A percentile compares a stretch with the other conserved stretches of the same genome.
Conservation (phyloP, 192 early-diverging fungal genomes). For the Coemansia guatemalensis region DNA sequence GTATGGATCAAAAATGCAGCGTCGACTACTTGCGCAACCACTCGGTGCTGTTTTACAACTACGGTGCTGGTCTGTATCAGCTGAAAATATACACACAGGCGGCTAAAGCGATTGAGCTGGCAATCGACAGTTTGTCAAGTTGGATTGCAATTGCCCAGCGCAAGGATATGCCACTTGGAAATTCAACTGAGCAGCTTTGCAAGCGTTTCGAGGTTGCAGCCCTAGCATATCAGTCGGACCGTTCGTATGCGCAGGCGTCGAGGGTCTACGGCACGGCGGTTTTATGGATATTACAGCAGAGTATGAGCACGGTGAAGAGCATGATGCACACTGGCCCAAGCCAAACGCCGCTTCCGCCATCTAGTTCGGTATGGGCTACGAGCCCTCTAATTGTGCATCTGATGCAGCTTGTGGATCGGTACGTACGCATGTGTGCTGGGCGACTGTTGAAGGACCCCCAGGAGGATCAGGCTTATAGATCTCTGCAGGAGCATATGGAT, state of each 20-base stretch:
- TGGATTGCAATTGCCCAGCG: constrained; percentile 11
- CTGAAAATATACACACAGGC: constrained; percentile 32
- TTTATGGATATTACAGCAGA: constrained; percentile 12
- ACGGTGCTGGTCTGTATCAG: constrained; percentile 39
- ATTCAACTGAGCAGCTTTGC: constrained; percentile 38
- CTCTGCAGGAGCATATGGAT: constrained; percentile 10
- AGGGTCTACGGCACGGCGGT: constrained; percentile 25
- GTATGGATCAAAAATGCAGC: constrained; percentile 16
- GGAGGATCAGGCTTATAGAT: neutral
- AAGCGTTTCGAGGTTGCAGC: constrained; percentile 51
- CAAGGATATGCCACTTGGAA: neutral
- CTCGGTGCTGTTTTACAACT: constrained; percentile 48
- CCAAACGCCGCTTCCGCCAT: constrained; percentile 16
- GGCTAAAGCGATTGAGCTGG: constrained; percentile 22
- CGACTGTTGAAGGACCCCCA: constrained; percentile 21
- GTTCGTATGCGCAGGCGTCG: constrained; percentile 13
- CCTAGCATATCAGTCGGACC: constrained; percentile 29
- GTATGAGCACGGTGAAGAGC: neutral
- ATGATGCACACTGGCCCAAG: neutral
- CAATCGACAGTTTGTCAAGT: constrained; percentile 29
- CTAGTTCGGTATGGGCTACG: constrained; percentile 11
- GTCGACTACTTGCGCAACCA: constrained; percentile 41
- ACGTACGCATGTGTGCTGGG: constrained; percentile 42
- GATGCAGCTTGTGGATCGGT: constrained; percentile 36
- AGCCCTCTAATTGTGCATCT: constrained; percentile 6